Evolutionary conservation across 2,329 filamentous ascomycete genomes (phyloP), one percentile per base, ranked within the genome.

Genomic region (Fusarium concolor): DNA sequence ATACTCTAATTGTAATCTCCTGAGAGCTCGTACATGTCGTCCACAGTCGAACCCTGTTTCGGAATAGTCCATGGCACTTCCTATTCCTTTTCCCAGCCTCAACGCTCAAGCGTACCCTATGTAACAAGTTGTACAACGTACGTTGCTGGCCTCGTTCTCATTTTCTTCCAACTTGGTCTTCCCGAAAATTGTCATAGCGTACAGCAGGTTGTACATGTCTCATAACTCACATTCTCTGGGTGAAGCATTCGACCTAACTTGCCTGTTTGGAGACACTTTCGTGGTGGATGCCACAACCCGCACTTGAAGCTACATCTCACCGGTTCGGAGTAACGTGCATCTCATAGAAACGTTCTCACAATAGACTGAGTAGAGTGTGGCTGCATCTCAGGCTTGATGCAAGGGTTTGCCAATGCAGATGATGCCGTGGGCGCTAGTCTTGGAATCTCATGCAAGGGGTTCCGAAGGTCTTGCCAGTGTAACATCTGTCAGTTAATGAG

Each of bases 81-180:
- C 70, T 59, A 53, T 59, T 44, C 33, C 26, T 50, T 41, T 47
- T 64, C 55, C 66, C 54, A 70, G 70, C 61, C 68, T 64, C 68
- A 58, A 55, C 53, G 61, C 63, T 69, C 50, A 50, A 69, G 49
- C 63, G 58, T 35, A n/a, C 65, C 35, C 47, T 43, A 62, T 61
- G 43, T 56, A 49, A 33, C 52, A 60, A 20, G 22, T 31, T 59
- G 68, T 58, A 46, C 38, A 47, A 56, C 53, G 26, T 68, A 51
- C 24, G 44, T 57, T 46, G 58, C 68, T 67, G 43, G 56, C 66
- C 62, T 67, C 51, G 50, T 51, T 26, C 39, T 51, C 50, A 26
- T 22, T 41, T 42, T 51, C 50, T 43, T 50, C 43, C 47, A 33
- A 38, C 20, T 33, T 55, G 28, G 62, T 35, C 39, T 29, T 24